These are phyloP conservation scores for Zoysia matrella DNA, from an alignment of 202 grass and related monocot species.

Conservation along the genomic window DNA sequence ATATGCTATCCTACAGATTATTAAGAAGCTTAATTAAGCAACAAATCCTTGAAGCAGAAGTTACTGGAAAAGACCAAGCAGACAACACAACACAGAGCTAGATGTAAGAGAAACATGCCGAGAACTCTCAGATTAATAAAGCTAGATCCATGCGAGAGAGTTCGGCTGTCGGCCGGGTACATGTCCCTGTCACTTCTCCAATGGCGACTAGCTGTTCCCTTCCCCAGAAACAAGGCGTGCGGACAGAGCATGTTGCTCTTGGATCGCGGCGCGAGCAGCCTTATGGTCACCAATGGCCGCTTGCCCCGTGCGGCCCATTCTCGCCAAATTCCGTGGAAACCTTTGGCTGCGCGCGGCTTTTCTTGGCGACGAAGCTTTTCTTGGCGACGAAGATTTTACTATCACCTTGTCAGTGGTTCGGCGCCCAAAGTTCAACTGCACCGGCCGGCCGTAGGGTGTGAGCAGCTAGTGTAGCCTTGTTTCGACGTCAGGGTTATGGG, in stretches of 20 bases:
- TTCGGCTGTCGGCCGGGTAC: conserved; percentile 30
- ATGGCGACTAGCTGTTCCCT: background rate
- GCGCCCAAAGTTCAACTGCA: background rate
- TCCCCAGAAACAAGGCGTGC: conserved; percentile 20
- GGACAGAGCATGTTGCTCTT: conserved; percentile 29
- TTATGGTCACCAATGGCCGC: conserved; percentile 31
- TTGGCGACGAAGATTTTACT: background rate
- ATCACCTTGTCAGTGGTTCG: background rate
- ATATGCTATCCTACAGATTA: too few species aligned
- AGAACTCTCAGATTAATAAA: conserved; percentile 4
- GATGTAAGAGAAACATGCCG: conserved; percentile 4
- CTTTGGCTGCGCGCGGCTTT: background rate
- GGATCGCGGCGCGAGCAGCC: background rate
- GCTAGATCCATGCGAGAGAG: background rate
- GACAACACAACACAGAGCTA: too few species aligned
- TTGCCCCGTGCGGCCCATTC: background rate
- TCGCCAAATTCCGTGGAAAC: conserved; percentile 25
- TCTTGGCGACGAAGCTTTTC: background rate
- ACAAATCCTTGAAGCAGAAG: too few species aligned
- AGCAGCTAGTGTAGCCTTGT: background rate
- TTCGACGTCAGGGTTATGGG: background rate
- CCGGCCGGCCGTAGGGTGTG: background rate
- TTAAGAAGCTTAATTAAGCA: too few species aligned
- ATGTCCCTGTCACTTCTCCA: conserved; percentile 26
- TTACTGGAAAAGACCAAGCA: too few species aligned